Evolutionary conservation across 176 grass and related monocot genomes (phyloP), one percentile per base, ranked within the genome.

Genomic region (Avena eriantha): DNA sequence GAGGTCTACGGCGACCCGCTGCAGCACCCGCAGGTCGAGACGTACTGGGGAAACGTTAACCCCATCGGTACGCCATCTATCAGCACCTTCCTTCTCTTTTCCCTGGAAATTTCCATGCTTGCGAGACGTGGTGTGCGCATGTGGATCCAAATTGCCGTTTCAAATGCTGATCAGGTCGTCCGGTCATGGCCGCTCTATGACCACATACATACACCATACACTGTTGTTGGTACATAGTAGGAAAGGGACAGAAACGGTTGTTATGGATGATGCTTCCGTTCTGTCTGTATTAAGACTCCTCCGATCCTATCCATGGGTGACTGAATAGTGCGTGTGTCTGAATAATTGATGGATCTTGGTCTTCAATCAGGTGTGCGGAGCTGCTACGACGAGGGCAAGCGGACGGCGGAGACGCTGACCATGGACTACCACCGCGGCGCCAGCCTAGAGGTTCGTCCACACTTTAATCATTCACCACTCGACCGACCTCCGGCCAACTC

Each of bases 401-500:
- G 95, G 41, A 98, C 95, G 21, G 95, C 95, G 4, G 95, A 98
- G 91, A 98, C 95, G 50, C 51, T 98, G 77, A 93, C 95, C 77
- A 98, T 98, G 95, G 95, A 98, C 80, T 98, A 98, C 89, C 93
- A 98, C 76, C 95, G 95, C 36, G 93, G 95, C 51, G 95, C 95
- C 73, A 89, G 90, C 71, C 88, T 98, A 50, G 89, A 98, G 93
- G 95, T 97, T 69, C 21, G 66, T 85, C n/a, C 10, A 3, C 8
- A 19, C 41, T 76, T 77, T 21, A 84, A 71, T 63, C 64, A 78
- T 84, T 61, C 53, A 8, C 17, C 63, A 21, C 73, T 88, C 59
- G 29, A 29, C 2, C 29, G 29, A 34, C 51, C 41, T 13, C 61
- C 9, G 16, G 17, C 79, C 16, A 31, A 10, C 34, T 70, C 47